Conservation (phyloP, 164 flowering plant species). For the Kalanchoe fedtschenkoi region DNA sequence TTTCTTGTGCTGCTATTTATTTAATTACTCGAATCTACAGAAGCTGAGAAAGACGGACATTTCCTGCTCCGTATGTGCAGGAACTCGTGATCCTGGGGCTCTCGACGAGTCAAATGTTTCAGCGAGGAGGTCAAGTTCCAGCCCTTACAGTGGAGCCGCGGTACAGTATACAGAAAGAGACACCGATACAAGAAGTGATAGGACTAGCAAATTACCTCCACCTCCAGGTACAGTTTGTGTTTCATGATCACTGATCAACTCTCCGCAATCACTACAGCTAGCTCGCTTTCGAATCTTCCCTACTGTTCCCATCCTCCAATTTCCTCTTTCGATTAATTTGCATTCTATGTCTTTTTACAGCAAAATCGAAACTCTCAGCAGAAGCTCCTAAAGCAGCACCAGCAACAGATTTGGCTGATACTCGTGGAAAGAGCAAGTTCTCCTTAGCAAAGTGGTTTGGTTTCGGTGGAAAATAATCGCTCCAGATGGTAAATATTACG, state of each 20-base stretch:
- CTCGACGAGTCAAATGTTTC: slow-evolving; percentile 16
- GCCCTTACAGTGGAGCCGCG: slow-evolving; percentile 9
- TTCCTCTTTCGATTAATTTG: neutral
- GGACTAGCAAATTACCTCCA: slow-evolving; percentile 16
- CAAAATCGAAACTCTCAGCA: slow-evolving; percentile 12
- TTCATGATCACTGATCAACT: too few relatives aligned
- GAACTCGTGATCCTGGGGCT: slow-evolving; percentile 14
- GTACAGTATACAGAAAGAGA: slow-evolving; percentile 16
- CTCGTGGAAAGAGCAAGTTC: neutral
- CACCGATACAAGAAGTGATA: slow-evolving; percentile 14
- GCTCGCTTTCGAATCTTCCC: too few relatives aligned
- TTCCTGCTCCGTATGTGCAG: slow-evolving; percentile 15
- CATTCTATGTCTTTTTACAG: slow-evolving; percentile 11
- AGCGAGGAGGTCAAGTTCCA: slow-evolving; percentile 23
- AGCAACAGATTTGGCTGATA: neutral
- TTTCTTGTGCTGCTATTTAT: neutral
- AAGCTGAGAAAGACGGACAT: too few relatives aligned
- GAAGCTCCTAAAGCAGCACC: slow-evolving; percentile 14
- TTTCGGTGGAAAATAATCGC: neutral
- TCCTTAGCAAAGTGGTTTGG: neutral
- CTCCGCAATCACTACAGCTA: too few relatives aligned
- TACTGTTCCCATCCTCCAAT: neutral
- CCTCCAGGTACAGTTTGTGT: slow-evolving; percentile 29
- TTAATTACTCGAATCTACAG: neutral
- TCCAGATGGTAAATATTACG: neutral